Conservation (phyloP, 2,329 filamentous ascomycete genomes). For the Elsinoe perseae region DNA sequence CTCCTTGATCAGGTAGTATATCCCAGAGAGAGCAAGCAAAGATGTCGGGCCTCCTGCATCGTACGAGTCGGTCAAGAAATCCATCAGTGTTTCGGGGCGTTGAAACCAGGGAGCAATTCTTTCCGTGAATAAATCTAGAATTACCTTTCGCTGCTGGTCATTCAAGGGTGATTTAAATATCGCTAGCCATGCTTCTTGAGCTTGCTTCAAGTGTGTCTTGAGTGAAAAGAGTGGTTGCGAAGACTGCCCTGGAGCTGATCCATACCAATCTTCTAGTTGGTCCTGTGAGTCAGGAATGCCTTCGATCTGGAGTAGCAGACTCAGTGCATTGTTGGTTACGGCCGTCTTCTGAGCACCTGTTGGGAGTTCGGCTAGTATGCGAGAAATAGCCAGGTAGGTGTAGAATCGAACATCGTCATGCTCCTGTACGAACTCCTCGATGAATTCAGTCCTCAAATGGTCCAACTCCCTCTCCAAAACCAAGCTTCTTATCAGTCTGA, state of each 20-base stretch:
- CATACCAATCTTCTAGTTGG: slow-evolving; percentile 62
- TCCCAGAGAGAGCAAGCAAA: slow-evolving; percentile 78
- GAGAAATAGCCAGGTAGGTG: slow-evolving; percentile 63
- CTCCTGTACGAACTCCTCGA: slow-evolving; percentile 67
- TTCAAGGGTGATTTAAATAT: slow-evolving; percentile 61
- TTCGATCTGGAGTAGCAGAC: slow-evolving; percentile 58
- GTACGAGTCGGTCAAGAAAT: slow-evolving; percentile 94
- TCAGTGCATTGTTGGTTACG: neutral
- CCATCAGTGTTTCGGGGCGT: slow-evolving; percentile 82
- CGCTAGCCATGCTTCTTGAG: slow-evolving; percentile 79
- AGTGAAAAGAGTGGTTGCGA: slow-evolving; percentile 59
- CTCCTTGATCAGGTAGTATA: slow-evolving; percentile 89
- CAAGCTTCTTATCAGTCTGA: slow-evolving; percentile 55
- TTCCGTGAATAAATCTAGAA: slow-evolving; percentile 67
- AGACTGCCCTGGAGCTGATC: slow-evolving; percentile 56
- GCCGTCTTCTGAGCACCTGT: neutral
- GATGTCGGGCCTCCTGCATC: slow-evolving; percentile 78
- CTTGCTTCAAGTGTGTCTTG: slow-evolving; percentile 66
- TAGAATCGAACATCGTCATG: slow-evolving; percentile 81
- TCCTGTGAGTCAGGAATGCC: slow-evolving; percentile 59
- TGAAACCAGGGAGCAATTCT: slow-evolving; percentile 84
- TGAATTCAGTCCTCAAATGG: slow-evolving; percentile 61
- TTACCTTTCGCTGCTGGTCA: slow-evolving; percentile 67
- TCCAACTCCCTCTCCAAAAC: slow-evolving; percentile 51
- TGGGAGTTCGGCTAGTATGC: neutral